phyloP scores from a whole-genome alignment of 805 yeast genomes.

The Wickerhamiella dianesei region DNA sequence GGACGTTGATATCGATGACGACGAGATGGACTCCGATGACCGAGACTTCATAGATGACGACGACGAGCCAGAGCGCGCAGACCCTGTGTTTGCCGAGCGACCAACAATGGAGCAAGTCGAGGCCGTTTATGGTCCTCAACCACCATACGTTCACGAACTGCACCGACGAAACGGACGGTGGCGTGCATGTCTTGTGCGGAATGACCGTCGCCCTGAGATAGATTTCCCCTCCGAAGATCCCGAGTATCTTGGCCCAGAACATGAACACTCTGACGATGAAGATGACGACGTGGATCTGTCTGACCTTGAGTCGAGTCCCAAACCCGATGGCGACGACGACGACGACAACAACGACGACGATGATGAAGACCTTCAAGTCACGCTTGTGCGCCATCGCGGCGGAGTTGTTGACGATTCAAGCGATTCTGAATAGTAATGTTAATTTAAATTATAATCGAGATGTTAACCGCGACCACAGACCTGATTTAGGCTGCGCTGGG shows the following conservation, averaged over 20 bases:
- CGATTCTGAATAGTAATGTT: not conserved
- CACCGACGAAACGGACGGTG: not conserved
- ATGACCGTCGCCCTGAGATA: too few relatives aligned
- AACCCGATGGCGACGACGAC: not conserved
- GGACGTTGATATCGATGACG: constrained; percentile 7
- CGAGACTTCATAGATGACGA: constrained; percentile 4
- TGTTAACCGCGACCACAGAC: not conserved
- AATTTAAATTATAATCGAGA: too few relatives aligned
- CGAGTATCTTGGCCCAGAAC: too few relatives aligned
- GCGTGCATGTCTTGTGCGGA: not conserved
- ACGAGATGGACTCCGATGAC: constrained; percentile 5
- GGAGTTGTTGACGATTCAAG: not conserved
- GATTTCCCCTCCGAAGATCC: too few relatives aligned
- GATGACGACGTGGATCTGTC: constrained; percentile 1
- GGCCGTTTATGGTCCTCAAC: not conserved
- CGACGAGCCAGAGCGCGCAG: constrained; percentile 1
- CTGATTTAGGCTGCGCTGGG: not conserved
- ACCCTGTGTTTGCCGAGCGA: not conserved
- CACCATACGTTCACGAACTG: not conserved
- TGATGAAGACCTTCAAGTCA: not conserved
- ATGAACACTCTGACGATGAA: constrained; percentile 3
- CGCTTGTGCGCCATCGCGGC: not conserved
- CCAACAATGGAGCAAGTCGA: not conserved
- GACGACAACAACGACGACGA: not conserved
- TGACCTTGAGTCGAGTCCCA: too few relatives aligned